Conservation (phyloP, 352 stramenopile species). For the Thraustochytrium sp. region DNA sequence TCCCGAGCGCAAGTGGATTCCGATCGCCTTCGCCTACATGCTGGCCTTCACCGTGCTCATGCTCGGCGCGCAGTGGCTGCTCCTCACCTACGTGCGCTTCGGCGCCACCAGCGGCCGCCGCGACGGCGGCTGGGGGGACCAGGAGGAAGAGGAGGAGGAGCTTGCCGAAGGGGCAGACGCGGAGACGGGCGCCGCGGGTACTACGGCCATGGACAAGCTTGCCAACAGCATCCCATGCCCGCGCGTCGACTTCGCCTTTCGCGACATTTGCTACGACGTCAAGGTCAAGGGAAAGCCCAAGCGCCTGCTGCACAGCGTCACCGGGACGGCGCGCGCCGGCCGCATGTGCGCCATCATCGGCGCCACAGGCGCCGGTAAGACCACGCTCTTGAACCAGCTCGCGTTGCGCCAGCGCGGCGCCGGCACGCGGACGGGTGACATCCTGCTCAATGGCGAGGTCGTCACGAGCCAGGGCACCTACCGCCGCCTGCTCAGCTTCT, state of each 20-base stretch:
- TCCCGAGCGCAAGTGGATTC: background rate
- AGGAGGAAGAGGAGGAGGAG: no score
- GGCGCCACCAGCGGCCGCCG: no score
- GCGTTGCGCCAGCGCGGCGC: slow-evolving; percentile 78
- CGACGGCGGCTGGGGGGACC: no score
- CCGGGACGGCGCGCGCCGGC: slow-evolving; percentile 57
- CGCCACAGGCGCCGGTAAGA: slow-evolving; percentile 74
- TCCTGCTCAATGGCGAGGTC: slow-evolving; percentile 66
- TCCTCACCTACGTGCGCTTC: background rate
- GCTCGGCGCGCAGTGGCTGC: background rate
- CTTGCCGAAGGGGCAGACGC: no score
- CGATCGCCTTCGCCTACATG: background rate
- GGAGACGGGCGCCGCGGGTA: no score
- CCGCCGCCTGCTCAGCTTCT: slow-evolving; percentile 74
- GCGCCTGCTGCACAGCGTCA: slow-evolving; percentile 61
- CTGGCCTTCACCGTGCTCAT: background rate
- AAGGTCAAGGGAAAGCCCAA: background rate
- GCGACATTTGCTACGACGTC: background rate
- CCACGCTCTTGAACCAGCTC: slow-evolving; percentile 87
- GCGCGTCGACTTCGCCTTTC: no score
- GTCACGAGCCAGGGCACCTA: slow-evolving; percentile 72
- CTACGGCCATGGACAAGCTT: no score
- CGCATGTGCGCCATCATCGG: slow-evolving; percentile 67
- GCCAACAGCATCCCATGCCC: no score
- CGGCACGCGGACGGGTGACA: slow-evolving; percentile 60